Base-by-base conservation (phyloP, 192 early-diverging fungal genomes). In the Blastocladiella britannica region DNA sequence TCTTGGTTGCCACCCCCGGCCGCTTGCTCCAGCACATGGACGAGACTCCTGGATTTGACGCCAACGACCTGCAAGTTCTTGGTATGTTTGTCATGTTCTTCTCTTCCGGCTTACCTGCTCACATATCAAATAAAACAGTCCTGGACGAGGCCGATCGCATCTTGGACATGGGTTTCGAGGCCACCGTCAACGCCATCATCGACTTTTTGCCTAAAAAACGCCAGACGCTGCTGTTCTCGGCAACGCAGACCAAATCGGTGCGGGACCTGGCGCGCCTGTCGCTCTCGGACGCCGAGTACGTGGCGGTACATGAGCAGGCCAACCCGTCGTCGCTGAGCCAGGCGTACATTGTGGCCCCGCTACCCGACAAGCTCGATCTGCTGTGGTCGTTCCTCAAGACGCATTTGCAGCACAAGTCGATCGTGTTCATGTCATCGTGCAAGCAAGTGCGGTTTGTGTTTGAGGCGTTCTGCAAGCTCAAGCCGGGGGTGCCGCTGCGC, bases 231-330 rank as follows among this genome's bases (percentile, higher is more conserved):
- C 67, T 98, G 52, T 98, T 98, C 58, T 94, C 91, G 31, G 94
- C 94, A 5, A 98, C 94, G 8, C 92, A 96, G 74, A 96, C 94
- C 15, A 91, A 91, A 53, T 87, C 86, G 26, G 89, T 98, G 28
- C 85, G 83, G 63, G 94, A 98, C 68, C 63, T 98, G 56, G 92
- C 91, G 5, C 69, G 94, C 18, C 73, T 98, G 25, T 88, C 85
- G 63, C 67, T 97, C 47, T 77, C 77, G 68, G 76, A 89, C 54
- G 89, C 94, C 25, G 91, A 95, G 65, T 94, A 93, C 64, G 88
- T 98, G 23, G 81, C 89, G 18, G 91, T 98, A 20, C 89, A 96
- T 57, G 89, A 94, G 68, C 68, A 75, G 59, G 76, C 85, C 24
- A 78, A 82, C 51, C 94, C 94, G 24, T 69, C 76, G 62, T 77